Base-by-base conservation (phyloP, 2,329 filamentous ascomycete species). In the Magnaporthiopsis poae region DNA sequence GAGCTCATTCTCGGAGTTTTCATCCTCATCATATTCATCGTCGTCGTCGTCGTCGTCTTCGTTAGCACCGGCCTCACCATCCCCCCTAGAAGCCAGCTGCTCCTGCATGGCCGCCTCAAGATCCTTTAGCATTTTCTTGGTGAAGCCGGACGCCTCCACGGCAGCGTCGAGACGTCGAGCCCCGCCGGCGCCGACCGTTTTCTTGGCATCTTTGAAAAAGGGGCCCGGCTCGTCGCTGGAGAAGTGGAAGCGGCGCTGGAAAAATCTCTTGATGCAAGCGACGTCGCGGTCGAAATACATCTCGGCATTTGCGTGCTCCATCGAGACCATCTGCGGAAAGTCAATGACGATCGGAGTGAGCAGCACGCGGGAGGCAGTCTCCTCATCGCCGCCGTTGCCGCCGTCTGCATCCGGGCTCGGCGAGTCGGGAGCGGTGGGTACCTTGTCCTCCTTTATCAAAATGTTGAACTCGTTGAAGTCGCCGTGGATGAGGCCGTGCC, bases 401-500 rank as follows among this genome's bases (percentile, higher is more conserved):
- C 9, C 3, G 35, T 36, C 35, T 36, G 8, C 67, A 39, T 62
- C 61, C 66, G 69, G n/a, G 46, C 18, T 25, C 18, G 46, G 46
- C 18, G 46, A 25, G 60, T 65, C 60, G 63, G 67, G 46, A 46
- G 69, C 1, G 67, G 69, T 1, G 67, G 71, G 61, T 29, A 73
- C 72, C 66, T 75, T 80, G 66, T 82, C 86, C 76, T 98, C 94
- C 74, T 95, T 92, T 75, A 99, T 88, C 46, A 99, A 81, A 70
- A 99, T 94, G 76, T 99, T 99, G 83, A 99, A 99, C 77, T 99
- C 96, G 80, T 99, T 99, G 81, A 96, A 99, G 76, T 99, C 95
- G 69, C 95, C 95, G 75, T 99, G 95, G 69, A 99, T 99, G 63
- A 99, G 81, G 8, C 95, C 95, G 71, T 93, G 88, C 69, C 87